phyloP scores from a whole-genome alignment of 371 early-diverging fungal genomes.

The Synchytrium microbalum region DNA sequence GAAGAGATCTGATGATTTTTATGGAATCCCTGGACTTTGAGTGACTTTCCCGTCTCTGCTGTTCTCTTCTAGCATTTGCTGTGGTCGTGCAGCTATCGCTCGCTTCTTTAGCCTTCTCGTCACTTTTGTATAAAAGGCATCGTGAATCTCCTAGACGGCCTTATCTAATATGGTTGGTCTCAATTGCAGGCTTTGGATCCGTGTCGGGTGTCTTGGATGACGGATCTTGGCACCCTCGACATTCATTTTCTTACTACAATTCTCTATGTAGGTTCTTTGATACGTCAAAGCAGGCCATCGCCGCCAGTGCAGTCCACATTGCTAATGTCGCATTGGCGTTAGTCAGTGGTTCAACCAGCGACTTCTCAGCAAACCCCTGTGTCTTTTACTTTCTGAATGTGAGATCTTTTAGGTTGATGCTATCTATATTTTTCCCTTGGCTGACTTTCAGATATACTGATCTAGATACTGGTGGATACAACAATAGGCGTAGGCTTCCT shows the following conservation, averaged over 20 bases:
- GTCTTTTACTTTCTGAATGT: constrained; percentile 34
- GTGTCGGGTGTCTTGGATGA: too few species aligned
- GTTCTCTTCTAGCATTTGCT: constrained; percentile 35
- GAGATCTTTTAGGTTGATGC: too few species aligned
- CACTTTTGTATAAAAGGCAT: constrained; percentile 20
- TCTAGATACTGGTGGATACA: constrained; percentile 30
- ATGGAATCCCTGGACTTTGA: too few species aligned
- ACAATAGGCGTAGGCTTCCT: constrained; percentile 33
- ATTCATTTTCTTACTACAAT: too few species aligned
- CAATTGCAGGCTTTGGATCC: too few species aligned
- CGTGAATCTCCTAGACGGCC: constrained; percentile 20
- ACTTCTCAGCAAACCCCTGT: constrained; percentile 26
- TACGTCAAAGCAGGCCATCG: constrained; percentile 33
- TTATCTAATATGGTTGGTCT: constrained; percentile 18
- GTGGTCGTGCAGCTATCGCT: constrained; percentile 26
- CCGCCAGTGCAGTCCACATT: constrained; percentile 18
- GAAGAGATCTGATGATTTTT: too few species aligned
- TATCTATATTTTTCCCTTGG: too few species aligned
- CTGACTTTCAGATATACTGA: too few species aligned
- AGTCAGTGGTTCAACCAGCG: constrained; percentile 10
- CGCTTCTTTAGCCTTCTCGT: constrained; percentile 26
- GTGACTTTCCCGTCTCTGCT: too few species aligned
- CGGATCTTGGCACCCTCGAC: too few species aligned
- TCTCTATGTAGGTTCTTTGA: too few species aligned
- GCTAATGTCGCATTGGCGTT: constrained; percentile 21